A percentile compares a stretch with the other conserved stretches of the same genome.
Conservation (phyloP, 169 alveolate genomes). For the Nephromyces sp. region DNA sequence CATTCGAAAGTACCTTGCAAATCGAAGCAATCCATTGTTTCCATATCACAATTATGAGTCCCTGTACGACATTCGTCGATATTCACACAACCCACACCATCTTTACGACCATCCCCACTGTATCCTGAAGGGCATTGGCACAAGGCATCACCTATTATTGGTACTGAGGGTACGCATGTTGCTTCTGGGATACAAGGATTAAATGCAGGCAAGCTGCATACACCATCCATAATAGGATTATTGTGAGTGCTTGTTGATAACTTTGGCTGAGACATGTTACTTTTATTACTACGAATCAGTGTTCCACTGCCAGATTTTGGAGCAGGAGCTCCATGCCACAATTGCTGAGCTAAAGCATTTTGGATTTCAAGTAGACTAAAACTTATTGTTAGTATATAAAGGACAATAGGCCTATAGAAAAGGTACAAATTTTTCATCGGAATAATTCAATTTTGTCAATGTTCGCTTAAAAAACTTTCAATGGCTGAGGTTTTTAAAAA, state of each 20-base stretch:
- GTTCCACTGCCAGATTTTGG: neutral
- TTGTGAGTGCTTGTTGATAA: neutral
- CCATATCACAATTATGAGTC: constrained; percentile 26
- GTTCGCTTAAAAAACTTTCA: too few species aligned
- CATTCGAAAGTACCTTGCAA: constrained; percentile 39
- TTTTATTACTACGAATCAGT: neutral
- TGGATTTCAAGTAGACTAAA: too few species aligned
- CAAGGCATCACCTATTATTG: constrained; percentile 37
- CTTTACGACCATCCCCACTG: constrained; percentile 37
- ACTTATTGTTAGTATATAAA: too few species aligned
- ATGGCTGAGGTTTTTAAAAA: too few species aligned
- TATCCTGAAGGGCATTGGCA: constrained; percentile 42
- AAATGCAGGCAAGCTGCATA: constrained; percentile 11
- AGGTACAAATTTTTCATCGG: too few species aligned
- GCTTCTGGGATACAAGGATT: constrained; percentile 15
- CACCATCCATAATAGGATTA: constrained; percentile 14
- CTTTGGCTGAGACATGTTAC: neutral
- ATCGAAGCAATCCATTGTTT: constrained; percentile 33
- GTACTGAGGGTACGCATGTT: constrained; percentile 16
- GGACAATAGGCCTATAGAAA: too few species aligned
- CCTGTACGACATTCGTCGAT: constrained; percentile 42
- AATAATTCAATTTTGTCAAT: too few species aligned
- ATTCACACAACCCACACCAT: constrained; percentile 40
- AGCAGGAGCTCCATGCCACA: neutral
- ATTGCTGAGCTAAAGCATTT: neutral